Conservation (phyloP, 2,329 filamentous ascomycete genomes). For the Fusarium falciforme region DNA sequence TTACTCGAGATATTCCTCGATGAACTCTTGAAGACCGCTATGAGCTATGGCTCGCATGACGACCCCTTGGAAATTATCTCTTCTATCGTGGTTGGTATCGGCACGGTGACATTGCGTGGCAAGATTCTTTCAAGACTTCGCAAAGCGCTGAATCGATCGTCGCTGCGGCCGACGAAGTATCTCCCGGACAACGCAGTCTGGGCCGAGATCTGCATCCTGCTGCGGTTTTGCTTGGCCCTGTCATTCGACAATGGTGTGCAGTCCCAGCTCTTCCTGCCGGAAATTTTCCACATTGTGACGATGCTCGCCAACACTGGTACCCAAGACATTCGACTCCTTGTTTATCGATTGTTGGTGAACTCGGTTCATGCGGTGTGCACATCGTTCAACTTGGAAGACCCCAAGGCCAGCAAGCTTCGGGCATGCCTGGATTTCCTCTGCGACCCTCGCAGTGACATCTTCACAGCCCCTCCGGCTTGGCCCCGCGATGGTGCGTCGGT, state of each 20-base stretch:
- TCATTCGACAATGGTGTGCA: conserved; percentile 77
- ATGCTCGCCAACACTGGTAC: conserved; percentile 76
- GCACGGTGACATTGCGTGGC: conserved; percentile 73
- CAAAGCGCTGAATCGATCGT: conserved; percentile 75
- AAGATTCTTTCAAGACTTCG: conserved; percentile 74
- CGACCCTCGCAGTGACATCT: conserved; percentile 69
- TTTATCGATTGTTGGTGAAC: conserved; percentile 74
- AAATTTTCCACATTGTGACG: conserved; percentile 77
- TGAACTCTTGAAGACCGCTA: conserved; percentile 72
- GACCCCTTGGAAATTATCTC: conserved; percentile 70
- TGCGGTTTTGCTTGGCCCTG: conserved; percentile 73
- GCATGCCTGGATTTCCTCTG: conserved; percentile 68
- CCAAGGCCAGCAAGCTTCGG: conserved; percentile 65
- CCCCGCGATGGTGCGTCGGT: conserved; percentile 65
- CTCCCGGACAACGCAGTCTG: conserved; percentile 76
- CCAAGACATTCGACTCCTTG: conserved; percentile 65
- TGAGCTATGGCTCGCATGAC: conserved; percentile 67
- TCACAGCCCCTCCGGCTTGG: conserved; percentile 60
- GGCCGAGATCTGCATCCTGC: conserved; percentile 75
- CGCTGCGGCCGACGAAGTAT: conserved; percentile 72
- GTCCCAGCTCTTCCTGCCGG: conserved; percentile 74
- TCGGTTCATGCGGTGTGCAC: conserved; percentile 76
- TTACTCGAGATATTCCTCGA: conserved; percentile 75
- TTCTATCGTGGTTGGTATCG: conserved; percentile 71
- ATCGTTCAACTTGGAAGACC: conserved; percentile 72